Conservation (phyloP, 2,329 filamentous ascomycete genomes). For the Scytalidium sp. region DNA sequence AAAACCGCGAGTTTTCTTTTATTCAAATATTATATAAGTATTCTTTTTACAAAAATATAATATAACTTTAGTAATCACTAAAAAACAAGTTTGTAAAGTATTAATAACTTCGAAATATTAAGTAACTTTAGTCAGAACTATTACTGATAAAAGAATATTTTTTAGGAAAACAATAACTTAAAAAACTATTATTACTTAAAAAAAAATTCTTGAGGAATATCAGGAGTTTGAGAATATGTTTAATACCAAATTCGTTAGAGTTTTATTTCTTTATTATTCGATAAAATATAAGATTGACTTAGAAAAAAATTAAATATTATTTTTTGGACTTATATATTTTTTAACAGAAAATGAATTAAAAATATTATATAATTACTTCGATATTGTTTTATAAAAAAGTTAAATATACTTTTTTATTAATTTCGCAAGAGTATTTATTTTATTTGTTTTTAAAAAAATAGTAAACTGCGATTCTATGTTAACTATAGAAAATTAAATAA, state of each 20-base stretch:
- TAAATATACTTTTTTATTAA: constrained; percentile 3
- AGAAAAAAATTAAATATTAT: background rate
- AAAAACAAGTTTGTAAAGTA: too few relatives aligned
- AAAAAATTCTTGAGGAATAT: too few relatives aligned
- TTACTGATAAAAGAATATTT: too few relatives aligned
- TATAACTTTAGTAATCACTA: too few relatives aligned
- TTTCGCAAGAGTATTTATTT: constrained; percentile 1
- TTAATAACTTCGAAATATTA: too few relatives aligned
- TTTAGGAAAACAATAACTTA: too few relatives aligned
- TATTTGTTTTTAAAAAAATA: background rate
- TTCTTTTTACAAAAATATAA: too few relatives aligned
- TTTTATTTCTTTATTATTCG: background rate
- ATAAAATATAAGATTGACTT: background rate
- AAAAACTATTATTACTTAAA: too few relatives aligned
- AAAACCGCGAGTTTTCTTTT: too few relatives aligned
- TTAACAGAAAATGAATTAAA: background rate
- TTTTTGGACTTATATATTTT: background rate
- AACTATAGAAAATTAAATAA: constrained; percentile 3
- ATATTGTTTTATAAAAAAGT: constrained; percentile 6
- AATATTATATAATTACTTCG: background rate
- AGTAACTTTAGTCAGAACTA: too few relatives aligned
- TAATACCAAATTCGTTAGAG: background rate
- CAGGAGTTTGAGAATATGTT: too few relatives aligned
- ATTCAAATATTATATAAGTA: too few relatives aligned
- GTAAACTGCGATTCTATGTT: background rate